Evolutionary conservation across 176 grass and related monocot species (phyloP).

Genomic region (Cenchrus americanus): DNA sequence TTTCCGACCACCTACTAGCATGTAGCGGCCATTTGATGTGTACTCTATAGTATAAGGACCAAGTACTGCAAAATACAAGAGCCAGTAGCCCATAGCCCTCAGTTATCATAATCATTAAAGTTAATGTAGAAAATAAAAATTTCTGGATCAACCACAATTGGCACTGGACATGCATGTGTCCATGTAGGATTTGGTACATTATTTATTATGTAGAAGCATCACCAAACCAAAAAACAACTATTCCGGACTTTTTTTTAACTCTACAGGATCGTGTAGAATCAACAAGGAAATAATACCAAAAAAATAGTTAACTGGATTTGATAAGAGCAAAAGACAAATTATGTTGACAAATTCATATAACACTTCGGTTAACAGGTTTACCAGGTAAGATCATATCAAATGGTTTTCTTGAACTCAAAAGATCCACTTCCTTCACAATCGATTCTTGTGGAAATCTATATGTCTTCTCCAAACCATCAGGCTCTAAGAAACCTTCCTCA

Average conservation of each 20-base stretch:
- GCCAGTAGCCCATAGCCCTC: slow-evolving; percentile 29
- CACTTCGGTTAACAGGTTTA: slow-evolving; percentile 29
- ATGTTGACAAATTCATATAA: slow-evolving; percentile 33
- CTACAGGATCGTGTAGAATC: slow-evolving; percentile 5
- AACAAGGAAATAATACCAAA: slow-evolving; percentile 18
- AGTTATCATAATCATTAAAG: slow-evolving; percentile 19
- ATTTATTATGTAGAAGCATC: not conserved
- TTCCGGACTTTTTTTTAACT: not conserved
- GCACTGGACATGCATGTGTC: not conserved
- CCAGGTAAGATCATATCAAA: slow-evolving; percentile 98
- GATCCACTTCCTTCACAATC: slow-evolving; percentile 57
- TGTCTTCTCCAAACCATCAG: slow-evolving; percentile 77
- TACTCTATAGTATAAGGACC: slow-evolving; percentile 87
- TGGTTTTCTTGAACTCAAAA: slow-evolving; percentile 66
- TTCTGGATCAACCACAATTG: not conserved
- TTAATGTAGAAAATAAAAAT: not conserved
- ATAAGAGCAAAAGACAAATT: not conserved
- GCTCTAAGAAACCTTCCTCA: slow-evolving; percentile 71
- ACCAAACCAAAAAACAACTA: not conserved
- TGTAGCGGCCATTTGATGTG: slow-evolving; percentile 80
- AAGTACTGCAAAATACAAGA: slow-evolving; percentile 58
- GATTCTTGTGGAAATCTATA: slow-evolving; percentile 52
- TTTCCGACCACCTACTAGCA: slow-evolving; percentile 86
- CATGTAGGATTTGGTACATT: not conserved
- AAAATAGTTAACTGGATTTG: not conserved